phyloP scores from a whole-genome alignment of 208 protist genomes.

The Leishmania aethiopica region DNA sequence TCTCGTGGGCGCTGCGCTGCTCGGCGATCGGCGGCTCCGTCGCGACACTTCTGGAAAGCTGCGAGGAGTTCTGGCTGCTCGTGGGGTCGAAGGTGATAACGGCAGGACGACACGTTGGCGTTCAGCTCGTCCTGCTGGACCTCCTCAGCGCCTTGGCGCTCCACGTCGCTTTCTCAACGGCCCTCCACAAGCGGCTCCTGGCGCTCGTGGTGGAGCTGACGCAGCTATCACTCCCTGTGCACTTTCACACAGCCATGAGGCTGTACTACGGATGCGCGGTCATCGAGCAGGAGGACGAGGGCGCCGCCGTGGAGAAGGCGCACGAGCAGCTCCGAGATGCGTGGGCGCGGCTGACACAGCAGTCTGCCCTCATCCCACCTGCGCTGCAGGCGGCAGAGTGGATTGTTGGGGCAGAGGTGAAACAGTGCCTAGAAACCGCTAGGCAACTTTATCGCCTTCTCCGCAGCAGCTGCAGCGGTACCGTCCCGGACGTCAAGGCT shows the following conservation, averaged over 20 bases:
- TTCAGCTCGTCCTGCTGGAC: conserved; percentile 30
- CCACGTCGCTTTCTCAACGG: conserved; percentile 14
- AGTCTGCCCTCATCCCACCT: conserved; percentile 3
- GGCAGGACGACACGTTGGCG: conserved; percentile 11
- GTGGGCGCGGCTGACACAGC: conserved; percentile 16
- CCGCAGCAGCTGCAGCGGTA: neutral
- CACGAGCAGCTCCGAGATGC: conserved; percentile 10
- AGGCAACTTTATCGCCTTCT: conserved; percentile 18
- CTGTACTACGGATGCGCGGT: conserved; percentile 28
- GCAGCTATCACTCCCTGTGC: conserved; percentile 23
- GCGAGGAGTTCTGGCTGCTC: conserved; percentile 24
- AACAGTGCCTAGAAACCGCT: conserved; percentile 2
- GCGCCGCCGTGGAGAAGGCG: neutral
- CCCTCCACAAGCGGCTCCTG: conserved; percentile 18
- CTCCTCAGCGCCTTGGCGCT: conserved; percentile 29
- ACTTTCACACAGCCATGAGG: conserved; percentile 29
- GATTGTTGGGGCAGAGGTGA: conserved; percentile 9
- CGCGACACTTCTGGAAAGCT: conserved; percentile 15
- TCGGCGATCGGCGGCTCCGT: conserved; percentile 10
- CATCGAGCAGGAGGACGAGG: conserved; percentile 9
- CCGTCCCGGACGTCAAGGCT: neutral
- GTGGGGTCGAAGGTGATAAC: conserved; percentile 13
- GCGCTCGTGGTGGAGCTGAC: conserved; percentile 10
- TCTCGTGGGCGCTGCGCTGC: conserved; percentile 30
- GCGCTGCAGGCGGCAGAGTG: conserved; percentile 20